Conservation (phyloP, 306 rosid species). For the Prunus fruticosa region DNA sequence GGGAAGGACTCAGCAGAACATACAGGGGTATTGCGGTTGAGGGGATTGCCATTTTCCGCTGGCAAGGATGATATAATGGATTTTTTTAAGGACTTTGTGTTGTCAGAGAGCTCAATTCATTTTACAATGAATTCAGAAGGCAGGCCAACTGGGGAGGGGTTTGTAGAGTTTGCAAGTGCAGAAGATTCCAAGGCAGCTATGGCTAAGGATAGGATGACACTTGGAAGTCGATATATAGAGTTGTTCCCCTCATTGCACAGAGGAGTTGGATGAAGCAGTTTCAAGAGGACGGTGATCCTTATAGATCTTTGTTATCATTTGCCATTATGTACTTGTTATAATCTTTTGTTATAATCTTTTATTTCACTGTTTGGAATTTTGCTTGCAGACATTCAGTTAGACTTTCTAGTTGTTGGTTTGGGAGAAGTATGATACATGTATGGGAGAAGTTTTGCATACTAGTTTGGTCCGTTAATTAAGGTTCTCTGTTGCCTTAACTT, state of each 20-base stretch:
- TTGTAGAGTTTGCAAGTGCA: constrained; percentile 68
- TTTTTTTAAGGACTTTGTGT: constrained; percentile 61
- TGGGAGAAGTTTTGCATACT: constrained; percentile 15
- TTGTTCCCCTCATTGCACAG: constrained; percentile 78
- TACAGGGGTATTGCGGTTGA: constrained; percentile 74
- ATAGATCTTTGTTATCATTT: constrained; percentile 20
- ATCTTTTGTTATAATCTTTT: constrained; percentile 24
- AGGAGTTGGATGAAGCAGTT: constrained; percentile 78
- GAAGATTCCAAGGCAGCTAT: constrained; percentile 89
- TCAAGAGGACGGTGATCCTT: constrained; percentile 69
- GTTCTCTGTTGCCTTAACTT: background rate
- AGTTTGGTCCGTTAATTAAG: background rate
- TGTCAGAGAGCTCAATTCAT: constrained; percentile 61
- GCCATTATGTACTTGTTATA: constrained; percentile 24
- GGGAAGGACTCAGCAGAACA: constrained; percentile 87
- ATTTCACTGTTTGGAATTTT: constrained; percentile 32
- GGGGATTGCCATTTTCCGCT: constrained; percentile 92
- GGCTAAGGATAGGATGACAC: constrained; percentile 93
- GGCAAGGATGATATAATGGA: constrained; percentile 81
- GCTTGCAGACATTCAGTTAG: background rate
- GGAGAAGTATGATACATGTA: constrained; percentile 17
- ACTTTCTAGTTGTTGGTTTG: constrained; percentile 14
- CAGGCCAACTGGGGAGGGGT: constrained; percentile 96
- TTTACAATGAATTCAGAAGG: constrained; percentile 80
- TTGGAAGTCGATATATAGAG: constrained; percentile 88